Evolutionary conservation across 768 basidiomycete species (phyloP), one percentile per base, ranked within the genome.

Genomic region (Coprinellus aureogranulatus): DNA sequence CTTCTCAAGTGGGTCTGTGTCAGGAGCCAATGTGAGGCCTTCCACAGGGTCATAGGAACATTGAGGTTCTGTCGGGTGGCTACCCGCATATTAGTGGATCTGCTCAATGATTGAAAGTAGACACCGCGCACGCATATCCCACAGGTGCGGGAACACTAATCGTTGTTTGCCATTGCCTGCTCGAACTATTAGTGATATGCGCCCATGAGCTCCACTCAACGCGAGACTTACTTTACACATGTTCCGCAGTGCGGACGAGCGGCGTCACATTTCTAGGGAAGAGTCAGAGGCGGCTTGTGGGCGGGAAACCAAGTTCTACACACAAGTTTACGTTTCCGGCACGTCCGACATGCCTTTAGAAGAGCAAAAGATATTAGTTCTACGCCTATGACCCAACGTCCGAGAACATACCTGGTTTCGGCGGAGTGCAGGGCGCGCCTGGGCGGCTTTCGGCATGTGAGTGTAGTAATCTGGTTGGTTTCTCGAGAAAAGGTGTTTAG

Each of bases 21-120:
- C 89, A 49, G 90, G 82, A 22, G 88, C 86, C 39, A 93, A 80
- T 8, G 84, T 78, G 37, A 92, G 70, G 18, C 91, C 92, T 69
- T 93, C 91, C 16, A 92, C 86, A 2, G 90, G 91, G 71, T 94
- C 91, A 68, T 94, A 94, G 10, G 83, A 83, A 64, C 91, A 94
- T 65, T 88, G 87, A 8, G 91, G 91, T 68, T 92, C 90, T 10
- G 82, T 76, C n/a, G 92, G 92, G 71, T 94, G 91, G 23, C 90
- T 92, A 63, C 22, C 60, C 54, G 28, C 57, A 50, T 52, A 40
- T 58, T 61, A 64, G 56, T 23, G 52, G 22, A 39, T 26, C 50
- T 51, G 47, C 28, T 22, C 20, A 54, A 23, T 20, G 55, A n/a
- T 46, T 52, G 54, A 9, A 23, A 20, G 34, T 34, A 23, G 53